These are phyloP conservation scores for Carpinus viminea DNA, from an alignment of 306 rosid genomes.

Conservation along the genomic window DNA sequence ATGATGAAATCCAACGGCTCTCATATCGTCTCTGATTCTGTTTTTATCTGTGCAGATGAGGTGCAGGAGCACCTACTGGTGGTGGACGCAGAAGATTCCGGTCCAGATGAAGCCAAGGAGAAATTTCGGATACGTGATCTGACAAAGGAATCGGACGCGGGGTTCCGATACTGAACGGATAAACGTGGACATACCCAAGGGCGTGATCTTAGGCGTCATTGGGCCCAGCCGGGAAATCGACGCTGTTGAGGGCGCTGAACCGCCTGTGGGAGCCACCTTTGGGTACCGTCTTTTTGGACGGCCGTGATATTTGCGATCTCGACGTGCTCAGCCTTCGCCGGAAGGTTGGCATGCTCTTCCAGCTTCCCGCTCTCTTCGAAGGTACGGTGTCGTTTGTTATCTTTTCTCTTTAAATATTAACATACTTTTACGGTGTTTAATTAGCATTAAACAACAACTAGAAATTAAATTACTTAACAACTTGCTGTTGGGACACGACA, in stretches of 20 bases:
- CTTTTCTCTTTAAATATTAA: not conserved
- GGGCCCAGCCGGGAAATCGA: conserved; percentile 98
- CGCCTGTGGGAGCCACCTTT: conserved; percentile 92
- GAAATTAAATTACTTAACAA: no score
- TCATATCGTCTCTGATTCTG: not conserved
- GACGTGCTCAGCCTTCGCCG: conserved; percentile 89
- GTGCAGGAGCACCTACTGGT: conserved; percentile 51
- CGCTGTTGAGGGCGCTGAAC: conserved; percentile 71
- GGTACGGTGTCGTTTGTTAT: conserved; percentile 31
- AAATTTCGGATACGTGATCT: conserved; percentile 62
- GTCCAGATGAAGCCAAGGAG: not conserved
- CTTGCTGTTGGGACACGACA: no score
- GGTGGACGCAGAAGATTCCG: conserved; percentile 26
- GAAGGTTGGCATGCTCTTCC: conserved; percentile 93
- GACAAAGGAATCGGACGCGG: conserved; percentile 49
- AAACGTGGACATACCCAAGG: conserved; percentile 60
- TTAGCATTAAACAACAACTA: no score
- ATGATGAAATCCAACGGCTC: not conserved
- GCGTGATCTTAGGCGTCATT: conserved; percentile 65
- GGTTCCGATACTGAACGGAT: conserved; percentile 53
- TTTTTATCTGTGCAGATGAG: conserved; percentile 28
- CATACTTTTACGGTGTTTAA: no score
- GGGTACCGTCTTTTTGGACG: conserved; percentile 66
- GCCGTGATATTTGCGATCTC: conserved; percentile 50
- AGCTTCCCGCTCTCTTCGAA: conserved; percentile 87